Evolutionary conservation across 2,329 filamentous ascomycete genomes (phyloP).

Genomic region (Dactylellina parvicollis): DNA sequence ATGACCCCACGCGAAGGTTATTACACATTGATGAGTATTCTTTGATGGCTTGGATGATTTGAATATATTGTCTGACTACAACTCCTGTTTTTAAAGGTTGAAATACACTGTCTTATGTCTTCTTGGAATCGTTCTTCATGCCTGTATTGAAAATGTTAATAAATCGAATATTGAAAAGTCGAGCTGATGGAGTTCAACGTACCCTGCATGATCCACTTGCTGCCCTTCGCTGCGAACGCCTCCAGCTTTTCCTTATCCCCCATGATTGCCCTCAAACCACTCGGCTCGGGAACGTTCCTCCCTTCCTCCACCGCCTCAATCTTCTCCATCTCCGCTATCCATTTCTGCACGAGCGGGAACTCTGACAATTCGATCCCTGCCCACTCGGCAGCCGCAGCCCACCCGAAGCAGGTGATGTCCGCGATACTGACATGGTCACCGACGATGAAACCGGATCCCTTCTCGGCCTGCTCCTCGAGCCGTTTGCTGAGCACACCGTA

Average conservation of each 20-base stretch:
- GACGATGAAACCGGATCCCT: conserved; percentile 68
- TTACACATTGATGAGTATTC: too few relatives aligned
- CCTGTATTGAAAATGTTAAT: too few relatives aligned
- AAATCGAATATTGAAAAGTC: too few relatives aligned
- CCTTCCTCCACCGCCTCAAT: conserved; percentile 80
- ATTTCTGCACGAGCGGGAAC: conserved; percentile 79
- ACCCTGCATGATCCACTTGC: conserved; percentile 73
- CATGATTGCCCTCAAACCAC: conserved; percentile 70
- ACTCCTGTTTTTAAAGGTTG: too few relatives aligned
- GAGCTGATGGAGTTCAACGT: conserved; percentile 62
- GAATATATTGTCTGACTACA: too few relatives aligned
- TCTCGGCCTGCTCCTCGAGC: conserved; percentile 66
- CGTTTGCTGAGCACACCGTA: conserved; percentile 81
- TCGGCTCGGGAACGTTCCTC: conserved; percentile 71
- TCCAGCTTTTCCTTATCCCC: conserved; percentile 66
- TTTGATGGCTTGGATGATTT: too few relatives aligned
- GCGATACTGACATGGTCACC: conserved; percentile 77
- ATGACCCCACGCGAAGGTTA: too few relatives aligned
- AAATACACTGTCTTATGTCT: too few relatives aligned
- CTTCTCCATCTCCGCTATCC: conserved; percentile 76
- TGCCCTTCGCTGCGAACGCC: conserved; percentile 66
- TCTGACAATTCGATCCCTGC: conserved; percentile 75
- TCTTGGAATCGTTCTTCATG: too few relatives aligned
- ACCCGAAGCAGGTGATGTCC: conserved; percentile 83
- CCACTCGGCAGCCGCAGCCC: conserved; percentile 72